Evolutionary conservation across 139 green algal species (phyloP), one percentile per base, ranked within the genome.

Genomic region (Chlorella sp.): DNA sequence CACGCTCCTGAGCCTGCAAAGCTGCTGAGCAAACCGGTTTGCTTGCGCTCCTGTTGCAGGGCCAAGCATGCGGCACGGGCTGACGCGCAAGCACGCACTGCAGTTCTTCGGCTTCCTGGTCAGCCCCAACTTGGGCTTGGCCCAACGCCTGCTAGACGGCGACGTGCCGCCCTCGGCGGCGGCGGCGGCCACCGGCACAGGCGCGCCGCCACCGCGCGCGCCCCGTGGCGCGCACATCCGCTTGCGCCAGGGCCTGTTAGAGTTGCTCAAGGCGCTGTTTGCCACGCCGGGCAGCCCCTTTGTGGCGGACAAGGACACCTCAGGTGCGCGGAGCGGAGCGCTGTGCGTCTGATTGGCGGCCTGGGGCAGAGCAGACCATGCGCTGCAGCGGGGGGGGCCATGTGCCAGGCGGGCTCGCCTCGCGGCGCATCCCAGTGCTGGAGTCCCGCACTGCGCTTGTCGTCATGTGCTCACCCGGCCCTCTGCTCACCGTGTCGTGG

Each of bases 281-380:
- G 62, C 43, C 8, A 67, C 73, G 12, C 71, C 76, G 12, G 81
- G 80, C 67, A 83, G 56, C 76, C 83, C 83, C 7, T 85, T 85
- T 38, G 42, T 61, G 5, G 67, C 21, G 25, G 70, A 79, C 51
- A 82, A 83, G 75, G 31, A 40, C 8, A 48, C 76, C 29, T 58
- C 77, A 74, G 77, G 77, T 78, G 21, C 27, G 46, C 43, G 11
- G n/a, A n/a, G n/a, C n/a, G n/a, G n/a, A n/a, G n/a, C n/a, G n/a
- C n/a, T n/a, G n/a, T n/a, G n/a, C n/a, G n/a, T n/a, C n/a, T n/a
- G n/a, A n/a, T n/a, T n/a, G n/a, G n/a, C n/a, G n/a, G n/a, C n/a
- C n/a, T n/a, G n/a, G n/a, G n/a, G n/a, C n/a, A n/a, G n/a, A n/a
- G n/a, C n/a, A n/a, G n/a, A n/a, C n/a, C n/a, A n/a, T n/a, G n/a